These are phyloP conservation scores for Zygosaccharomyces kombuchaensis DNA, from an alignment of 805 yeast species.

Conservation along the genomic window DNA sequence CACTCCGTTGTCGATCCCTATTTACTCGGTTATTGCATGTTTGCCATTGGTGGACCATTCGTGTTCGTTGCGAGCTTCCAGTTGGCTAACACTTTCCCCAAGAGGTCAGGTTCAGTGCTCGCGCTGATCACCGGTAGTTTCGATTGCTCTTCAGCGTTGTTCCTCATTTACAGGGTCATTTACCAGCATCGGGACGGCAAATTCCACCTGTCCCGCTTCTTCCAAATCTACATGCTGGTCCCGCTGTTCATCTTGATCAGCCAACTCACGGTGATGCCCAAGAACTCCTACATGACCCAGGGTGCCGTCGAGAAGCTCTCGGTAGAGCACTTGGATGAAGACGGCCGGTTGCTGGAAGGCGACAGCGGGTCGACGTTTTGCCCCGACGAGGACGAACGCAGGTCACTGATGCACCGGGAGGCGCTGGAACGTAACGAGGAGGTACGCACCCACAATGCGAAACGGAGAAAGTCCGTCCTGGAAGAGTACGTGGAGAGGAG, in stretches of 20 bases:
- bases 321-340: constrained; percentile 70
- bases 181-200: constrained; percentile 41
- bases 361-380: constrained; percentile 41
- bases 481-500: constrained; percentile 63
- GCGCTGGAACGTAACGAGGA: constrained; percentile 8
- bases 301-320: constrained; percentile 64
- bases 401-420: constrained; percentile 27
- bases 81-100: constrained; percentile 81
- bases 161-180: constrained; percentile 63
- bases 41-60: constrained; percentile 93
- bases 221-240: constrained; percentile 61
- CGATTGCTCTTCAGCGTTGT: constrained; percentile 87
- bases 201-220: constrained; percentile 51
- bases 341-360: constrained; percentile 47
- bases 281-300: constrained; percentile 64
- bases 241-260: constrained; percentile 74
- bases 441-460: constrained; percentile 1
- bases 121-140: constrained; percentile 89
- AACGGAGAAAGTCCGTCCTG: constrained; percentile 50
- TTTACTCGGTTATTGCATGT: constrained; percentile 62
- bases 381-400: constrained; percentile 41
- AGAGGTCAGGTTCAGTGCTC: constrained; percentile 70
- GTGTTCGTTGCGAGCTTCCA: constrained; percentile 89
- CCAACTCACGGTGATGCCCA: constrained; percentile 78
- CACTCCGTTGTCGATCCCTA: constrained; percentile 52